Conservation (phyloP, 2,329 filamentous ascomycete genomes). For the Beauveria sp. region DNA sequence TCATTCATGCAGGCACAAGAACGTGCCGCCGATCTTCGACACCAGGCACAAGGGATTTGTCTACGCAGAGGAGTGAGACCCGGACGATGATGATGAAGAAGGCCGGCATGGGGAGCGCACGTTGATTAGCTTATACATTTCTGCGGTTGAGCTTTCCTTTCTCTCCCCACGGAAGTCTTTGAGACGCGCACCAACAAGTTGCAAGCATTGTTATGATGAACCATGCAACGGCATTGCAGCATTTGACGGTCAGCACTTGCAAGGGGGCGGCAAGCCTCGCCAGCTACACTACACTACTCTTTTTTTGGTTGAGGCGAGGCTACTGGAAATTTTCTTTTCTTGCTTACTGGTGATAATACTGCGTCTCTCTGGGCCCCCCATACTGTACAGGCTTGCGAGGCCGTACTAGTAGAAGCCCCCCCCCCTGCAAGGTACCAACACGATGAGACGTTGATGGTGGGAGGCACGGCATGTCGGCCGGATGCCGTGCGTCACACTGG, state of each 20-base stretch:
- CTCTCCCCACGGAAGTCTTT: background rate
- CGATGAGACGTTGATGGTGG: background rate
- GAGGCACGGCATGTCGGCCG: background rate
- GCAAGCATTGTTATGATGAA: background rate
- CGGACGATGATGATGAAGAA: background rate
- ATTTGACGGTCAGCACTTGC: conserved; percentile 3
- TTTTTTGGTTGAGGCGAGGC: background rate
- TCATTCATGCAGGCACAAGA: background rate
- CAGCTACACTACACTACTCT: background rate
- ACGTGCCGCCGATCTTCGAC: background rate
- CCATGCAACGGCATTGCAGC: background rate
- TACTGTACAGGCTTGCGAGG: background rate
- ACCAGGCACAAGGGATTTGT: no score
- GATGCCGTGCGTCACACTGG: background rate
- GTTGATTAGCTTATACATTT: background rate
- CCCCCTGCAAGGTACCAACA: background rate
- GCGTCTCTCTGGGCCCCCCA: background rate
- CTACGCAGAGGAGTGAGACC: background rate
- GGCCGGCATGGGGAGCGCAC: background rate
- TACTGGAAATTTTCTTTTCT: background rate
- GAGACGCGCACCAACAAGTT: no score
- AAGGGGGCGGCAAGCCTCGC: background rate
- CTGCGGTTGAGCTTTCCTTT: background rate
- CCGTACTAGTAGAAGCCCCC: no score
- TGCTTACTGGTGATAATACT: background rate